These are phyloP conservation scores for Pythium rishiriense DNA, from an alignment of 352 stramenopile species.

Conservation along the genomic window DNA sequence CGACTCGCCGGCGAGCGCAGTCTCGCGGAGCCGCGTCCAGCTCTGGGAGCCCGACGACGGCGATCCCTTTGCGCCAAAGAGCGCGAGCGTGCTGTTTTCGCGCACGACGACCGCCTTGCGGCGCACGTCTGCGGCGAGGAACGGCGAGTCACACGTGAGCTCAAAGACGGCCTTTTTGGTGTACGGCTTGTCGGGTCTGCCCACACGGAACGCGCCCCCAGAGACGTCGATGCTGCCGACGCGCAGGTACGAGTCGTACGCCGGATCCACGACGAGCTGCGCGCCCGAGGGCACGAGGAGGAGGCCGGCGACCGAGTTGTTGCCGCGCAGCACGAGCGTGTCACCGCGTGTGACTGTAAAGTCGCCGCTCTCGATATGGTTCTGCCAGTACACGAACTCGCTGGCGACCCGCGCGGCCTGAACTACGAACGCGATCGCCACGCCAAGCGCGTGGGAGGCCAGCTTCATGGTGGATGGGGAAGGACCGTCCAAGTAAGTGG, in stretches of 20 bases:
- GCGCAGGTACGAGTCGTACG: slow-evolving; percentile 22
- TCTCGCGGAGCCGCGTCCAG: slow-evolving; percentile 37
- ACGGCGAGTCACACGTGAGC: slow-evolving; percentile 27
- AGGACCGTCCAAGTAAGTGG: no score
- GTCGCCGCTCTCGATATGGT: slow-evolving; percentile 29
- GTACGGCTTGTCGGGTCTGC: slow-evolving; percentile 30
- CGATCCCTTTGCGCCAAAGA: slow-evolving; percentile 36
- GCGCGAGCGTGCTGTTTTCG: slow-evolving; percentile 26
- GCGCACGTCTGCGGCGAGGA: slow-evolving; percentile 30
- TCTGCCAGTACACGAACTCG: slow-evolving; percentile 29
- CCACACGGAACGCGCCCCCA: slow-evolving; percentile 34
- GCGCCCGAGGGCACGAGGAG: slow-evolving; percentile 27
- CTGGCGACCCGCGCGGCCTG: background rate
- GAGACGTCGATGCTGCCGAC: slow-evolving; percentile 36
- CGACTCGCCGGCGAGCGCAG: slow-evolving; percentile 20
- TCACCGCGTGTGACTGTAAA: slow-evolving; percentile 25
- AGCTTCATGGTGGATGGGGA: background rate
- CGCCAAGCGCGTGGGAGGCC: background rate
- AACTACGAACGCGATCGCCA: background rate
- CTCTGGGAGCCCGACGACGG: slow-evolving; percentile 11
- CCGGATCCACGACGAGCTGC: slow-evolving; percentile 24
- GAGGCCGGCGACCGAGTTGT: slow-evolving; percentile 31
- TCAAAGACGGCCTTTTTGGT: slow-evolving; percentile 38
- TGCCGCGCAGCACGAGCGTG: slow-evolving; percentile 31
- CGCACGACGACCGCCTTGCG: slow-evolving; percentile 45